Evolutionary conservation across 805 yeast genomes (phyloP), one percentile per base, ranked within the genome.

Genomic region (Saccharomycopsis olivae): DNA sequence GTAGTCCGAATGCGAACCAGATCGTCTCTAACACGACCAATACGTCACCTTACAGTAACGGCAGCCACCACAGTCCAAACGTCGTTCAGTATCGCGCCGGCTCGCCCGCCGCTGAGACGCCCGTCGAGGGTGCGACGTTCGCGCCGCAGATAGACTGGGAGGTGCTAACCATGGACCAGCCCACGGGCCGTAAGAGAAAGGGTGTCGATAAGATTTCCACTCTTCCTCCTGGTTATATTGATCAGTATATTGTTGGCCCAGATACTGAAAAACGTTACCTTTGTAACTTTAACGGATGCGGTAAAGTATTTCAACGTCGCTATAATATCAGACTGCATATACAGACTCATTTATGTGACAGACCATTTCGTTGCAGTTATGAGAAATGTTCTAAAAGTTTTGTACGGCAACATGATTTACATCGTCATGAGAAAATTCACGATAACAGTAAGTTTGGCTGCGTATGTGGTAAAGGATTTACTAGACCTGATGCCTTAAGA

Each of bases 261-360:
- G 80, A 82, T 48, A 72, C 64, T 23, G 73, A 80, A 36, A 81
- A 78, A 45, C 65, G 70, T 23, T 94, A 71, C 61, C 68, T 76
- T 28, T 92, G 99, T 59, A 67, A 71, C 44, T 89, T 67, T 58
- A 72, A 80, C 13, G 68, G 68, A 40, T 92, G 99, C 61, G 81
- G 83, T 8, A 87, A 92, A 60, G 63, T 70, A 40, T 89, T 92
- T 60, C 76, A 87, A 5, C 69, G 98, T 53, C 68, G 95, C 35
- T 94, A 94, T 59, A 92, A 92, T 53, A 85, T 86, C 10, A 66
- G 97, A 47, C 85, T 96, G 0, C 99, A 92, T 58, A 88, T 92
- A 41, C 98, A 92, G 57, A 92, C 98, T 1, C 99, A 92, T 65
- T 61, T 92, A 36, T 78, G 89, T 56, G 98, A 94, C 57, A 66